These are phyloP conservation scores for Austropuccinia psidii DNA, from an alignment of 1,284 basidiomycete genomes.

Conservation along the genomic window DNA sequence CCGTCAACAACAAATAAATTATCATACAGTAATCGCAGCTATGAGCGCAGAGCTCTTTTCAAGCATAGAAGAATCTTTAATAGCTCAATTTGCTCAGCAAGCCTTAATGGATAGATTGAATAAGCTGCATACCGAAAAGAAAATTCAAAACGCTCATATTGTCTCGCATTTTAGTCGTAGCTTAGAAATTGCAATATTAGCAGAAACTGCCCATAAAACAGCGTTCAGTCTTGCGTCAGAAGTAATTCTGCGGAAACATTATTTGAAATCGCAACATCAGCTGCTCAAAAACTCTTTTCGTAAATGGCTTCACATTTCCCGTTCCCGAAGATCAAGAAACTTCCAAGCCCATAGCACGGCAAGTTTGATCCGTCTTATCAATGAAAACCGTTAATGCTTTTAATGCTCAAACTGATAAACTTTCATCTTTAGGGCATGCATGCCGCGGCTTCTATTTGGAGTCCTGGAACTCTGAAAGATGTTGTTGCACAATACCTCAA, in stretches of 20 bases:
- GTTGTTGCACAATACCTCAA: conserved; percentile 9
- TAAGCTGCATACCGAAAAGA: background rate
- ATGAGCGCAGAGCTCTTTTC: conserved; percentile 7
- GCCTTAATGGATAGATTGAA: conserved; percentile 10
- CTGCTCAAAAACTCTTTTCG: conserved; percentile 10
- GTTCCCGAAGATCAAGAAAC: conserved; percentile 13
- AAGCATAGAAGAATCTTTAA: conserved; percentile 10
- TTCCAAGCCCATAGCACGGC: background rate
- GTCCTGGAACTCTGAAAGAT: conserved; percentile 14
- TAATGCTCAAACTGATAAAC: background rate
- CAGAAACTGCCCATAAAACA: background rate
- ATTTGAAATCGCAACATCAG: background rate
- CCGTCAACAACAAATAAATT: background rate
- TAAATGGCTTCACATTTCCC: conserved; percentile 19
- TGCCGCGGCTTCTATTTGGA: conserved; percentile 24
- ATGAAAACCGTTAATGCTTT: background rate
- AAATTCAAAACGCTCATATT: background rate
- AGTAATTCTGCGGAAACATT: background rate
- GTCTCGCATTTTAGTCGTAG: conserved; percentile 1
- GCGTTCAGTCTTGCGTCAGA: conserved; percentile 14
- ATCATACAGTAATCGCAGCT: background rate
- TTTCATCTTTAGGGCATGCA: background rate
- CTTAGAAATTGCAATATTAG: conserved; percentile 5
- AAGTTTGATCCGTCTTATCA: background rate
- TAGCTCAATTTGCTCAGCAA: conserved; percentile 17